These are phyloP conservation scores for Rubia tinctorum DNA, from an alignment of 305 asterid genomes.

Conservation along the genomic window DNA sequence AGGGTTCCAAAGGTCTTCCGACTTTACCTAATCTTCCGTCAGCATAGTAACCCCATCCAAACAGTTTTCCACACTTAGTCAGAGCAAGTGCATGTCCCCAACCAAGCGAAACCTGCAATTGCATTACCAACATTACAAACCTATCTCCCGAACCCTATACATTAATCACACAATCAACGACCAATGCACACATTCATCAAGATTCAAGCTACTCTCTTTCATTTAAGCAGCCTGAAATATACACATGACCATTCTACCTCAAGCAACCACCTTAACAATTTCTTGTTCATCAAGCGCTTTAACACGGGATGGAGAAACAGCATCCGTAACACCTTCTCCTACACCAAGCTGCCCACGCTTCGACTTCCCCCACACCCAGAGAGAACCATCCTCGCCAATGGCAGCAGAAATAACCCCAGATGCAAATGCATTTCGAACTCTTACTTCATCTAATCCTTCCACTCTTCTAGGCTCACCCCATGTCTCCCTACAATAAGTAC, in stretches of 20 bases:
- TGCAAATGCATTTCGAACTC: conserved; percentile 61
- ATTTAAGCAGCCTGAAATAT: not conserved
- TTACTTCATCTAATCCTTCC: conserved; percentile 59
- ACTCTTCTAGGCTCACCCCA: conserved; percentile 75
- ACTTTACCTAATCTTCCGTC: conserved; percentile 91
- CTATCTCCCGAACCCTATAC: not conserved
- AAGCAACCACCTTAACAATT: conserved; percentile 78
- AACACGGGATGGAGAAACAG: conserved; percentile 62
- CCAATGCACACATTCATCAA: not conserved
- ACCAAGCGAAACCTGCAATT: conserved; percentile 76
- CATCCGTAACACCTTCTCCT: conserved; percentile 53
- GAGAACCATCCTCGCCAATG: conserved; percentile 72
- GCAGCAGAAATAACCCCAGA: conserved; percentile 85
- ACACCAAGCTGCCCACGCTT: conserved; percentile 94
- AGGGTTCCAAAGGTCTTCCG: conserved; percentile 58
- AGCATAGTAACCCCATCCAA: conserved; percentile 98
- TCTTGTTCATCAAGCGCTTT: conserved; percentile 66
- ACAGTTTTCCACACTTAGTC: conserved; percentile 67
- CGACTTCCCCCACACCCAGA: conserved; percentile 98
- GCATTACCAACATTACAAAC: conserved; percentile 4
- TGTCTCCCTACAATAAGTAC: conserved; percentile 44
- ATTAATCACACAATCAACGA: not conserved
- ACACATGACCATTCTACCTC: conserved; percentile 39
- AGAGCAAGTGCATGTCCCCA: conserved; percentile 99
- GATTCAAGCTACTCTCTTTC: not conserved